Evolutionary conservation across 75 land plant species (phyloP).

Genomic region (Isoetes taiwanensis): DNA sequence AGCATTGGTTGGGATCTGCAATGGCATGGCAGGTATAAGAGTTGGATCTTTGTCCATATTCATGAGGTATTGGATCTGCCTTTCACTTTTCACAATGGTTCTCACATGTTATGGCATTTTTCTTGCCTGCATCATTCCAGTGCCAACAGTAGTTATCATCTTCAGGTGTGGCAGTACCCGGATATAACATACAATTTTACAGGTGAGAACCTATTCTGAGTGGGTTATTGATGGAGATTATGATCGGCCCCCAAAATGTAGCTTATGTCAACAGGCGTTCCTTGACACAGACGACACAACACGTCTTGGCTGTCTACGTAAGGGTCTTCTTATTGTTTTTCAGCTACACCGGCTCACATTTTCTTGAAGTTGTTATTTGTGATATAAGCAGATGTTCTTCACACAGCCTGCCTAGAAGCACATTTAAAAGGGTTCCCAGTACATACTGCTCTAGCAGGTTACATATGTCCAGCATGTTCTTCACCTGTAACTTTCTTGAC

Average conservation of each 20-base stretch:
- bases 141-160: background rate
- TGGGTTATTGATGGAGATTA: constrained; percentile 99
- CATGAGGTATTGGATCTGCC: background rate
- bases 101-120: background rate
- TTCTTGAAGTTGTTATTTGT: background rate
- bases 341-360: background rate
- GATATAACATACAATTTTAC: no score
- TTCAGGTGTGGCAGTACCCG: background rate
- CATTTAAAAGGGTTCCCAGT: constrained; percentile 73
- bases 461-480: constrained; percentile 74
- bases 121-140: background rate
- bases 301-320: constrained; percentile 96
- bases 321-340: constrained; percentile 15
- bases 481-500: constrained; percentile 38
- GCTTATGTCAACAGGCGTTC: constrained; percentile 40
- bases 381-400: constrained; percentile 52
- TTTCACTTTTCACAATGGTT: background rate
- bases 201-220: constrained; percentile 91
- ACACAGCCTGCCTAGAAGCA: constrained; percentile 63
- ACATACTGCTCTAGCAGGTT: constrained; percentile 94
- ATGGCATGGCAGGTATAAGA: constrained; percentile 1
- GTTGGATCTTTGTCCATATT: background rate
- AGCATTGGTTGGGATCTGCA: background rate
- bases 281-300: constrained; percentile 49
- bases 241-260: constrained; percentile 91